phyloP scores from a whole-genome alignment of 495 filamentous ascomycete genomes.

The Saxophila tyrrhenica region DNA sequence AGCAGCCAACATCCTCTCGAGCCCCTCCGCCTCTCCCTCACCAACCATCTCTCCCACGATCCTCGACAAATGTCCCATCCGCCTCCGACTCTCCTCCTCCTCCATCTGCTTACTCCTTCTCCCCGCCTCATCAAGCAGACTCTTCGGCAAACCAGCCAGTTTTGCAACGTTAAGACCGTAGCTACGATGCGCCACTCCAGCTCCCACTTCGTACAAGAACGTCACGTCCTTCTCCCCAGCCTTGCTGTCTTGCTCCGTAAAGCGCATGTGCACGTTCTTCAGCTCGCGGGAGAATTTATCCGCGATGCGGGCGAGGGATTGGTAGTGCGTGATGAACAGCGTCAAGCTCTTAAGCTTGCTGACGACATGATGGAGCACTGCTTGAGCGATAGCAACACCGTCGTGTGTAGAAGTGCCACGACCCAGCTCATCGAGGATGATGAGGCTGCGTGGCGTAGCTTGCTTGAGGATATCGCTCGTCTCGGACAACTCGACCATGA shows the following conservation, averaged over 20 bases:
- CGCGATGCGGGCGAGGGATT: constrained; percentile 63
- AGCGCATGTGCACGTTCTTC: constrained; percentile 75
- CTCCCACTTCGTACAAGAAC: constrained; percentile 50
- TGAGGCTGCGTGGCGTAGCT: constrained; percentile 66
- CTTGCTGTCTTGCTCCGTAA: constrained; percentile 40
- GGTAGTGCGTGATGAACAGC: constrained; percentile 96
- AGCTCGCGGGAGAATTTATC: constrained; percentile 52
- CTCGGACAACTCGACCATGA: constrained; percentile 95
- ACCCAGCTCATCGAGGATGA: constrained; percentile 93
- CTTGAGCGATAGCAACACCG: constrained; percentile 89
- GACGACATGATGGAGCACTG: constrained; percentile 78
- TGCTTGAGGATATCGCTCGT: constrained; percentile 82
- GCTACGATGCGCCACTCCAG: constrained; percentile 82
- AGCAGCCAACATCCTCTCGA: constrained; percentile 24
- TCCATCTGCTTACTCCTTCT: constrained; percentile 74
- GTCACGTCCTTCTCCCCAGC: constrained; percentile 34
- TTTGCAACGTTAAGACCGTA: constrained; percentile 92
- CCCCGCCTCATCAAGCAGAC: constrained; percentile 65
- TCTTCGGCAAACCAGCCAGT: constrained; percentile 66
- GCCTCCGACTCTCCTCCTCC: constrained; percentile 51
- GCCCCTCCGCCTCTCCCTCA: constrained; percentile 10
- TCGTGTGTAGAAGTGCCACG: constrained; percentile 90
- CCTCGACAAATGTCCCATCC: constrained; percentile 32
- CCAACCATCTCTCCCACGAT: constrained; percentile 15
- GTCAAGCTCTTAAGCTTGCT: constrained; percentile 61